Conservation (phyloP, 805 yeast genomes). For the Ogataea kodamae region DNA sequence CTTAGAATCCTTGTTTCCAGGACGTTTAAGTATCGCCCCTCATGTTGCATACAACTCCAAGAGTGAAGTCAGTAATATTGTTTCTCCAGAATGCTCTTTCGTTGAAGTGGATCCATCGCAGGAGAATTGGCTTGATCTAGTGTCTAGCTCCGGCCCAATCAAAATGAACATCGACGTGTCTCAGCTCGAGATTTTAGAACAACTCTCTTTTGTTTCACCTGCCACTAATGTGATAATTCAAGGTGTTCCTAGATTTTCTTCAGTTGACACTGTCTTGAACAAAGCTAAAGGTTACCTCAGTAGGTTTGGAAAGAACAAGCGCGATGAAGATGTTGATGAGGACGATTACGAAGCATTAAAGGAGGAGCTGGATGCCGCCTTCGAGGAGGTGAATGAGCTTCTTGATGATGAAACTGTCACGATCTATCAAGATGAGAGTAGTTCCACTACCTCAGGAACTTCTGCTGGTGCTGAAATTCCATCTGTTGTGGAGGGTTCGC, state of each 20-base stretch:
- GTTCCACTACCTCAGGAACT: slow-evolving; percentile 3
- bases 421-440: slow-evolving; percentile 15
- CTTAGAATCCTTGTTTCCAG: slow-evolving; percentile 11
- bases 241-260: slow-evolving; percentile 30
- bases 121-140: slow-evolving; percentile 11
- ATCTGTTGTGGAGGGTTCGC: slow-evolving; percentile 34
- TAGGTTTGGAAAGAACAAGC: slow-evolving; percentile 13
- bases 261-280: slow-evolving; percentile 16
- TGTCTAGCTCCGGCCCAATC: slow-evolving; percentile 3
- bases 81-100: slow-evolving; percentile 13
- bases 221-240: slow-evolving; percentile 28
- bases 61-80: slow-evolving; percentile 2
- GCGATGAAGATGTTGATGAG: slow-evolving; percentile 22
- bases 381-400: slow-evolving; percentile 28
- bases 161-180: slow-evolving; percentile 6
- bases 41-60: slow-evolving; percentile 25
- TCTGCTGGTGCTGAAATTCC: too few relatives aligned
- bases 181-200: slow-evolving; percentile 7
- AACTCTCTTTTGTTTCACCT: slow-evolving; percentile 12
- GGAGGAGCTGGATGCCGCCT: slow-evolving; percentile 30
- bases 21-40: slow-evolving; percentile 15
- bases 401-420: slow-evolving; percentile 27
- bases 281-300: slow-evolving; percentile 19
- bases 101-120: slow-evolving; percentile 4
- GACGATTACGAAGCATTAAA: slow-evolving; percentile 26